Base-by-base conservation (phyloP, 495 filamentous ascomycete genomes). In the Aspergillus carlsbadensis region DNA sequence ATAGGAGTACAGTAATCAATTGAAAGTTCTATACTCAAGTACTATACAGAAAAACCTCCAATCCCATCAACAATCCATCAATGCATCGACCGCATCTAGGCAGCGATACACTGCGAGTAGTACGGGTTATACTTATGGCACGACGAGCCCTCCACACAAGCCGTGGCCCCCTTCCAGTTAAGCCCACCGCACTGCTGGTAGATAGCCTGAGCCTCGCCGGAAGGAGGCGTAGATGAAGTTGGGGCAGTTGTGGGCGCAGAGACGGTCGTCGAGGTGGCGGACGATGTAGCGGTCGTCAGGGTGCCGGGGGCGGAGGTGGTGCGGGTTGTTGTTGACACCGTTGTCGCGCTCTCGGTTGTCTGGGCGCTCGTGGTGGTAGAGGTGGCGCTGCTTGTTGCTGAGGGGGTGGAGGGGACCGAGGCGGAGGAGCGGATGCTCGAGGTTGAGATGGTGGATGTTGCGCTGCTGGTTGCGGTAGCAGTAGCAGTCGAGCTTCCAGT, bases 71-170 rank as follows among this genome's bases (percentile, higher is more conserved):
- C 26, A 3, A 4, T 8, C 26, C 26, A 29, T 29, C 41, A 24
- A 44, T 3, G 41, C 41, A 22, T 17, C 22, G 20, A 44, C n/a
- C n/a, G n/a, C n/a, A 29, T 29, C 41, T 44, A 44, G 1, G 41
- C 41, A 22, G 41, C 22, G 20, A 44, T 44, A 24, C 41, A 44
- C 41, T 44, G 41, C 41, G 41, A 44, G 41, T 44, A 44, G 41
- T 24, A 44, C 20, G 18, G 20, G 41, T 44, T 44, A 26, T 44
- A 44, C 20, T 24, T 24, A 13, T 44, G 41, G 41, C 41, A 44
- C 1, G 41, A 24, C n/a, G 41, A 15, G 6, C 41, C 41, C 41
- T 22, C 3, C 6, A 11, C 41, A 26, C 41, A 44, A n/a, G 17
- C 14, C 1, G 41, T 44, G 10, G 41, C 5, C 17, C 41, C 41